Conservation (phyloP, 805 yeast genomes). For the Suhomyces pyralidae region DNA sequence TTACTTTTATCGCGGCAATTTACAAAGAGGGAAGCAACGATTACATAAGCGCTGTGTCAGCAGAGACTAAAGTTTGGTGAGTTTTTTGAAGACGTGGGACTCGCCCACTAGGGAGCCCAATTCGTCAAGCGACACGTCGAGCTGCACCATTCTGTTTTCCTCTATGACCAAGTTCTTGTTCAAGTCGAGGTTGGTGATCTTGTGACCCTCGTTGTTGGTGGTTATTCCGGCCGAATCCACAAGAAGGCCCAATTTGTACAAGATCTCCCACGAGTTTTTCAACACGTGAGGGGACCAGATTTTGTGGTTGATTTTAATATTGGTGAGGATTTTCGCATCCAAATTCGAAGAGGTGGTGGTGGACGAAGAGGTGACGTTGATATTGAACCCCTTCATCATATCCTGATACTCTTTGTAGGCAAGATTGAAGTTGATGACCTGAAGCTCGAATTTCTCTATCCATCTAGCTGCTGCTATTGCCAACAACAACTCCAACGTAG, state of each 20-base stretch:
- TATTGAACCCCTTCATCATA: conserved; percentile 46
- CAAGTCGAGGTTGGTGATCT: conserved; percentile 23
- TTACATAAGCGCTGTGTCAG: not conserved
- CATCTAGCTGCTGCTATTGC: conserved; percentile 76
- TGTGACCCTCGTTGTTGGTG: conserved; percentile 38
- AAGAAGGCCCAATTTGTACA: conserved; percentile 55
- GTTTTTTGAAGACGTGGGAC: conserved; percentile 17
- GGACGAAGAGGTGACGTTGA: conserved; percentile 31
- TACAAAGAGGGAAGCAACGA: not conserved
- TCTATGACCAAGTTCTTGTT: conserved; percentile 33
- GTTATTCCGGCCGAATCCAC: conserved; percentile 45
- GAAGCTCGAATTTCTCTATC: conserved; percentile 53
- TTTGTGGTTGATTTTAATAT: conserved; percentile 40
- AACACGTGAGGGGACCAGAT: conserved; percentile 62
- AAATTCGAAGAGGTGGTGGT: conserved; percentile 31
- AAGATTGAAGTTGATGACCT: conserved; percentile 69
- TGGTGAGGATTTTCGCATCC: conserved; percentile 33
- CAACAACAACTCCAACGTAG: conserved; percentile 69
- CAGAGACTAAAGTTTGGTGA: conserved; percentile 18
- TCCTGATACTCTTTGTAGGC: conserved; percentile 72
- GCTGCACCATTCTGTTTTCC: conserved; percentile 49
- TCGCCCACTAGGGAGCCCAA: conserved; percentile 32
- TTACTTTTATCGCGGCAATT: not conserved
- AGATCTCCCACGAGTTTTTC: conserved; percentile 70
- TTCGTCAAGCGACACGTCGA: conserved; percentile 53